Percentiles rank a stretch among this genome's conserved stretches.
Evolutionary conservation across 495 filamentous ascomycete genomes (phyloP).

Genomic region (Rostrohypoxylon terebratum): DNA sequence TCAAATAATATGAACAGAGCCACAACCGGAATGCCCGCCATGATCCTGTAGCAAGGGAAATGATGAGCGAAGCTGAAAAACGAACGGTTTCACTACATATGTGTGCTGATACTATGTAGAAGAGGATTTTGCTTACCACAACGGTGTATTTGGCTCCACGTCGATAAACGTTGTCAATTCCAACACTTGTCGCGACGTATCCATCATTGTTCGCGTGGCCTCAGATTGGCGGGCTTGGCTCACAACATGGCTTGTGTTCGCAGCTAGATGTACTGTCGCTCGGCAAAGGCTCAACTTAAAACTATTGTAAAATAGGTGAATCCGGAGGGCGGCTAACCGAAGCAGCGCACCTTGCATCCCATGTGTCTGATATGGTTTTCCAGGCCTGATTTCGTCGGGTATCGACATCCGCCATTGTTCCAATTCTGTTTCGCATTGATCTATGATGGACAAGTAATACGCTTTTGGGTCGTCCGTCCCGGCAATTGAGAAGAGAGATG

Average conservation of each 20-base stretch:
- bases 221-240: constrained; percentile 29
- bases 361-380: constrained; percentile 27
- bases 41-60: not conserved
- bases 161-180: constrained; percentile 53
- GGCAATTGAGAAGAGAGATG: constrained; percentile 50
- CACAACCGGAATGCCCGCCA: constrained; percentile 49
- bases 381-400: constrained; percentile 46
- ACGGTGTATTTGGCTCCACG: constrained; percentile 47
- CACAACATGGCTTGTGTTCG: constrained; percentile 20
- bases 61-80: not conserved
- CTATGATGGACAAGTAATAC: constrained; percentile 42
- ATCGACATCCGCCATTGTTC: constrained; percentile 51
- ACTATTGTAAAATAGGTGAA: constrained; percentile 47
- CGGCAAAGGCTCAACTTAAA: constrained; percentile 51
- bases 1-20: constrained; percentile 58
- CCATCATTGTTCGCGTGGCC: constrained; percentile 41
- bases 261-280: constrained; percentile 46
- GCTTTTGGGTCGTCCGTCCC: constrained; percentile 44
- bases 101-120: too few species aligned
- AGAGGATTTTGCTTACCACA: constrained; percentile 44
- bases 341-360: constrained; percentile 14
- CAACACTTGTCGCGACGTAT: constrained; percentile 47
- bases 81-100: not conserved
- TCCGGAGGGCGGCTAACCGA: constrained; percentile 21
- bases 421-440: constrained; percentile 44